Conservation (phyloP, 2,329 filamentous ascomycete genomes). For the Ophiostoma himal-ulmi region DNA sequence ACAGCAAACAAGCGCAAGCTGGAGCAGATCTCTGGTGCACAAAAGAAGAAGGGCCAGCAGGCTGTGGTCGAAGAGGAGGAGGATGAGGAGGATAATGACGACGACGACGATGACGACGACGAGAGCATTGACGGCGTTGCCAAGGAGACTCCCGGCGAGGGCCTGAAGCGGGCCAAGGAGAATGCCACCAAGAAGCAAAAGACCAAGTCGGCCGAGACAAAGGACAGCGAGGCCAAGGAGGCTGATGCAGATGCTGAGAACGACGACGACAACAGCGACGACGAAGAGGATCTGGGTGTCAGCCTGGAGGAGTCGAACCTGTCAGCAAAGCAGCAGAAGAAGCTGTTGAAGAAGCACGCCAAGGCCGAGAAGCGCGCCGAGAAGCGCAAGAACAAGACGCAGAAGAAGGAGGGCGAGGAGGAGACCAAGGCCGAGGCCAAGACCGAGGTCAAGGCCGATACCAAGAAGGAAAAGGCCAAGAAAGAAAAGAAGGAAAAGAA, state of each 20-base stretch:
- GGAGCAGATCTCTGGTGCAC: constrained; percentile 47
- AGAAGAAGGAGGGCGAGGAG: constrained; percentile 10
- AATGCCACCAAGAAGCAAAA: constrained; percentile 49
- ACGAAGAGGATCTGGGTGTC: constrained; percentile 26
- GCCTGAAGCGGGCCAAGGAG: constrained; percentile 48
- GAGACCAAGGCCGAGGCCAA: constrained; percentile 36
- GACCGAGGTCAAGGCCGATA: constrained; percentile 25
- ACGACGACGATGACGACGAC: constrained; percentile 42
- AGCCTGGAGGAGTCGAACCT: constrained; percentile 28
- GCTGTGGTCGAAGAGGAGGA: constrained; percentile 35
- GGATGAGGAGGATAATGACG: constrained; percentile 33
- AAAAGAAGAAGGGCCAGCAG: constrained; percentile 8
- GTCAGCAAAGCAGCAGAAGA: constrained; percentile 46
- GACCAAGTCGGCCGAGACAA: constrained; percentile 23
- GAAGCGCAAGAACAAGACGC: constrained; percentile 40
- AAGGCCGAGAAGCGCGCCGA: constrained; percentile 47
- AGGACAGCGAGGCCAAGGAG: constrained; percentile 20
- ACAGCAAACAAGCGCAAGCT: constrained; percentile 74
- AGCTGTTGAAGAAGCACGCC: constrained; percentile 46
- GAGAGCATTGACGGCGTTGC: constrained; percentile 46
- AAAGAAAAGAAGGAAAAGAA: constrained; percentile 31
- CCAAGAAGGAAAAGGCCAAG: constrained; percentile 32
- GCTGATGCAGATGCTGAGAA: constrained; percentile 3
- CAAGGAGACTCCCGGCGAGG: constrained; percentile 58
- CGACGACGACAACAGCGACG: constrained; percentile 25